Conservation (phyloP, 805 yeast genomes). For the Wickerhamomyces hampshirensis region DNA sequence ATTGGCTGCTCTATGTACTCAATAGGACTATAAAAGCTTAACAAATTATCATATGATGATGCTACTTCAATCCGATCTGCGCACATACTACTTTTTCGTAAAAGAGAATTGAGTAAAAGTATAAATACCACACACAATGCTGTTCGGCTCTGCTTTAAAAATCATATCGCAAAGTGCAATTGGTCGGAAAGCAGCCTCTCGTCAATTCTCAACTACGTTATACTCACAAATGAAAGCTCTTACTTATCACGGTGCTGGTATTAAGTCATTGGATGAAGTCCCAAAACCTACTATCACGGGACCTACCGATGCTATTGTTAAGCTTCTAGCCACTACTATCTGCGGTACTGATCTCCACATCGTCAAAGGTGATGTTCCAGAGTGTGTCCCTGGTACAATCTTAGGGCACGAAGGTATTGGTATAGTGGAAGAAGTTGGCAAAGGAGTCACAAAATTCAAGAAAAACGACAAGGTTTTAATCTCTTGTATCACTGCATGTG, state of each 20-base stretch:
- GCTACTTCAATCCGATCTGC: too few species aligned
- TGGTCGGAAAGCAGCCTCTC: too few species aligned
- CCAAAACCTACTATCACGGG: constrained; percentile 39
- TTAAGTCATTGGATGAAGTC: constrained; percentile 32
- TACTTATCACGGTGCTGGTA: constrained; percentile 40
- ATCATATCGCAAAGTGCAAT: too few species aligned
- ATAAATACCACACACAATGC: too few species aligned
- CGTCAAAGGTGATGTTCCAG: constrained; percentile 55
- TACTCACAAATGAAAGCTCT: constrained; percentile 52
- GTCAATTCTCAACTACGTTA: background rate
- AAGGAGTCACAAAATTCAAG: constrained; percentile 42
- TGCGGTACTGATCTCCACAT: constrained; percentile 66
- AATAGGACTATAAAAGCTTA: too few species aligned
- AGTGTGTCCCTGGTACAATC: constrained; percentile 40
- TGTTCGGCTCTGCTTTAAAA: too few species aligned
- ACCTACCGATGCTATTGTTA: constrained; percentile 53
- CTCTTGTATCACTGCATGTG: constrained; percentile 64
- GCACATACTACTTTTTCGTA: too few species aligned
- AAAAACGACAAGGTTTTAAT: constrained; percentile 56
- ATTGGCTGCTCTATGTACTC: too few species aligned
- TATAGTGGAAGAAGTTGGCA: constrained; percentile 44
- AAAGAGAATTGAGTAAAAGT: too few species aligned
- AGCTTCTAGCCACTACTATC: constrained; percentile 52
- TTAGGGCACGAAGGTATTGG: constrained; percentile 67
- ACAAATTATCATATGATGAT: too few species aligned